These are phyloP conservation scores for Dryadomyces sulphureus DNA, from an alignment of 2,329 filamentous ascomycete genomes.

Conservation along the genomic window DNA sequence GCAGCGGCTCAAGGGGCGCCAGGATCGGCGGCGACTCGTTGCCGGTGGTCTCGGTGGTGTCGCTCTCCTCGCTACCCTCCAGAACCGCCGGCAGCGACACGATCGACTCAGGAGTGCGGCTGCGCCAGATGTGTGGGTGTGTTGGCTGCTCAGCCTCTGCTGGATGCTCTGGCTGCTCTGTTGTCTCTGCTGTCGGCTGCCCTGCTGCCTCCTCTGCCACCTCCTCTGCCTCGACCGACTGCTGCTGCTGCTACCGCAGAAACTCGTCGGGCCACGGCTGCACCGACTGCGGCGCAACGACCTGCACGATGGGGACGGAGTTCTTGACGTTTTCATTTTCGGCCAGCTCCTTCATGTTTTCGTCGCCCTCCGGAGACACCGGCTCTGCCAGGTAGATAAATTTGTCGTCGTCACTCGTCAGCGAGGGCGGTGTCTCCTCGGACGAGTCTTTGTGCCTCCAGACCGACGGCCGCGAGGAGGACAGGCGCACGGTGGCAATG, in stretches of 20 bases:
- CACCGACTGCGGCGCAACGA: too few species aligned
- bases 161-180: too few species aligned
- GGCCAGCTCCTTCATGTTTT: background rate
- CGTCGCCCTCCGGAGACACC: background rate
- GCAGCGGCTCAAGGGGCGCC: slow-evolving; percentile 4
- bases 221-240: background rate
- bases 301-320: too few species aligned
- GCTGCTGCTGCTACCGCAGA: background rate
- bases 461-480: background rate
- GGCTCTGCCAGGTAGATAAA: slow-evolving; percentile 6
- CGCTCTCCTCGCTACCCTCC: background rate
- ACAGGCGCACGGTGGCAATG: background rate
- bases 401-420: slow-evolving; percentile 6
- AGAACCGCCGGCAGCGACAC: background rate
- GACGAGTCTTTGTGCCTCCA: slow-evolving; percentile 12
- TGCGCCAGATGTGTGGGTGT: too few species aligned
- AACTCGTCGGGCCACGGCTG: too few species aligned
- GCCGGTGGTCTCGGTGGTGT: background rate
- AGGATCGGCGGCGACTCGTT: background rate
- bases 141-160: too few species aligned
- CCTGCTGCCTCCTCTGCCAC: too few species aligned
- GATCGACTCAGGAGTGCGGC: background rate
- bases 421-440: slow-evolving; percentile 9
- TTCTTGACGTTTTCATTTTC: background rate
- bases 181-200: too few species aligned